phyloP scores from a whole-genome alignment of 768 basidiomycete species.

The Boletus fagicola region DNA sequence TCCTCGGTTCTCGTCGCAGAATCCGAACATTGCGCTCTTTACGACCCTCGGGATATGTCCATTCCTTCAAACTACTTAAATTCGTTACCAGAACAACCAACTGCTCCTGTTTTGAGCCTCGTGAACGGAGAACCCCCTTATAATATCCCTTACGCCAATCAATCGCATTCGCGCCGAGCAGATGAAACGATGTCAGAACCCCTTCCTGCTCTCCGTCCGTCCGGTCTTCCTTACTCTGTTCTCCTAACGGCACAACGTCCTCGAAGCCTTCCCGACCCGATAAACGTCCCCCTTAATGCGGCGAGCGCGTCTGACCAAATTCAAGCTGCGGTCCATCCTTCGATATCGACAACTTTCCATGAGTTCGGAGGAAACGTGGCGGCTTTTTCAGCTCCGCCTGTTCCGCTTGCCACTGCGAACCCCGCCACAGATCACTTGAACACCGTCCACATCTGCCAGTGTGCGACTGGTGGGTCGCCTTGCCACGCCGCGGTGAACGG shows the following conservation, averaged over 20 bases:
- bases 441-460: constrained; percentile 3
- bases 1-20: not conserved
- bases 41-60: not conserved
- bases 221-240: not conserved
- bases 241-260: not conserved
- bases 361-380: not conserved
- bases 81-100: not conserved
- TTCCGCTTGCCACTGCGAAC: not conserved
- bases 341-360: not conserved
- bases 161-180: not conserved
- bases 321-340: not conserved
- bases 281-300: not conserved
- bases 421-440: not conserved
- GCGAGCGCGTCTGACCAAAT: not conserved
- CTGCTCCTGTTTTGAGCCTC: not conserved
- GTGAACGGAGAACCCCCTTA: not conserved
- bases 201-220: not conserved
- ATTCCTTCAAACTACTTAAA: not conserved
- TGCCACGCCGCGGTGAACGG: constrained; percentile 11
- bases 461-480: not conserved
- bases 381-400: not conserved
- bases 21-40: not conserved
- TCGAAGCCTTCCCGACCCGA: not conserved
- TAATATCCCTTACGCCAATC: not conserved
- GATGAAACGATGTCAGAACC: not conserved